phyloP scores from a whole-genome alignment of 192 early-diverging fungal genomes.

The Linnemannia schmuckeri region DNA sequence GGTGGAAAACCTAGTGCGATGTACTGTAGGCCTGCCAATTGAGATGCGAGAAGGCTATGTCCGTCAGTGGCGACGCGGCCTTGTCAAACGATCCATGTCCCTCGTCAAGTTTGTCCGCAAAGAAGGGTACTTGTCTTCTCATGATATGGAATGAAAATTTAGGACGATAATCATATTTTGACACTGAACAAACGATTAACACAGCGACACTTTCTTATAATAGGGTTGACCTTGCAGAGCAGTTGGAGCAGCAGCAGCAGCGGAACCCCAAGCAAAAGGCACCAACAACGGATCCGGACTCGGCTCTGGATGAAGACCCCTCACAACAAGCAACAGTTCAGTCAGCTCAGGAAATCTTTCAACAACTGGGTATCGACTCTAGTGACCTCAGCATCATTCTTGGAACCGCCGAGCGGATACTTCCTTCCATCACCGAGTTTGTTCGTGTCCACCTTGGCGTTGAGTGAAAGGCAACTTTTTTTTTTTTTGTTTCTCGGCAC shows the following conservation, averaged over 20 bases:
- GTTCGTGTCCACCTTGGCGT: slow-evolving; percentile 42
- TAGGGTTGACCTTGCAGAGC: slow-evolving; percentile 35
- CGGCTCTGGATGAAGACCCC: slow-evolving; percentile 7
- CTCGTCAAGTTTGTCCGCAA: slow-evolving; percentile 61
- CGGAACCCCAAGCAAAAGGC: not conserved
- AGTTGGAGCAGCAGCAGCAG: slow-evolving; percentile 22
- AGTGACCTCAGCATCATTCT: slow-evolving; percentile 61
- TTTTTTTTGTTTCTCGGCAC: slow-evolving; percentile 5
- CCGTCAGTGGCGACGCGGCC: slow-evolving; percentile 61
- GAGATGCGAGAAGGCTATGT: slow-evolving; percentile 66
- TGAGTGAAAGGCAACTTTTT: slow-evolving; percentile 14
- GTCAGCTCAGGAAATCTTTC: slow-evolving; percentile 34
- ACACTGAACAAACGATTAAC: not conserved
- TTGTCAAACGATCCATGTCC: slow-evolving; percentile 57
- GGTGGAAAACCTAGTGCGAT: slow-evolving; percentile 59
- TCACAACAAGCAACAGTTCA: not conserved
- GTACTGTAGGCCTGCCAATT: slow-evolving; percentile 54
- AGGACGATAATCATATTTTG: not conserved
- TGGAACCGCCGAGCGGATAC: slow-evolving; percentile 61
- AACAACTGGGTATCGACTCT: slow-evolving; percentile 44
- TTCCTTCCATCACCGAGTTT: slow-evolving; percentile 62
- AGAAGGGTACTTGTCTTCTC: slow-evolving; percentile 33
- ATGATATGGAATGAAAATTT: no score
- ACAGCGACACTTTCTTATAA: no score
- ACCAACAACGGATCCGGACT: not conserved